These are phyloP conservation scores for Bipolaris cookei DNA, from an alignment of 2,329 filamentous ascomycete genomes.

Conservation along the genomic window DNA sequence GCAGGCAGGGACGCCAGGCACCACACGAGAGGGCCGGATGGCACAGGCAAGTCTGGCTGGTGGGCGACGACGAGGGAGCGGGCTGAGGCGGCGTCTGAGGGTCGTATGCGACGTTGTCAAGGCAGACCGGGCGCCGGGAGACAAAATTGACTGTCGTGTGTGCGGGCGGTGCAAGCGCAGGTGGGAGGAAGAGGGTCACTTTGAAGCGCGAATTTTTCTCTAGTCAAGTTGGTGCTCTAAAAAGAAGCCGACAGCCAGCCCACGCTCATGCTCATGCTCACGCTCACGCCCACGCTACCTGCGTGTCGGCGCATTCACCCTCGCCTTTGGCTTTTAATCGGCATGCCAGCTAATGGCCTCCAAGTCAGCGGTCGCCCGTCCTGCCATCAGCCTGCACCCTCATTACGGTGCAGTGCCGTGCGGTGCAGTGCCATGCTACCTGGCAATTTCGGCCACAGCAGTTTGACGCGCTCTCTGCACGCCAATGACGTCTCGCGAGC, in stretches of 20 bases:
- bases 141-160: slow-evolving; percentile 46
- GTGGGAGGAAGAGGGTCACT: slow-evolving; percentile 32
- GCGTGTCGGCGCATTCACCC: slow-evolving; percentile 22
- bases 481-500: slow-evolving; percentile 28
- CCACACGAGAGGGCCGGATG: slow-evolving; percentile 29
- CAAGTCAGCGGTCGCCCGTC: slow-evolving; percentile 4
- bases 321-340: neutral
- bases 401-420: neutral
- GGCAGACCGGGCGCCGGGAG: slow-evolving; percentile 35
- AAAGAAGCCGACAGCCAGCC: slow-evolving; percentile 20
- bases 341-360: slow-evolving; percentile 6
- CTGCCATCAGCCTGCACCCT: neutral
- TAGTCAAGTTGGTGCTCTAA: slow-evolving; percentile 25
- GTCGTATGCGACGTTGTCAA: slow-evolving; percentile 30
- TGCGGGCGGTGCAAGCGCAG: slow-evolving; percentile 37
- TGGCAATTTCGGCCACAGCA: slow-evolving; percentile 11
- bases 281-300: neutral
- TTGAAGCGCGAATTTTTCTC: slow-evolving; percentile 29
- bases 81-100: slow-evolving; percentile 37
- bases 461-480: slow-evolving; percentile 15
- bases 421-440: neutral
- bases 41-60: slow-evolving; percentile 16
- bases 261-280: slow-evolving; percentile 9
- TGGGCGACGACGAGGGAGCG: slow-evolving; percentile 27
- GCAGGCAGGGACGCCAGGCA: slow-evolving; percentile 36